Conservation (phyloP, 306 rosid genomes). For the Geum urbanum region DNA sequence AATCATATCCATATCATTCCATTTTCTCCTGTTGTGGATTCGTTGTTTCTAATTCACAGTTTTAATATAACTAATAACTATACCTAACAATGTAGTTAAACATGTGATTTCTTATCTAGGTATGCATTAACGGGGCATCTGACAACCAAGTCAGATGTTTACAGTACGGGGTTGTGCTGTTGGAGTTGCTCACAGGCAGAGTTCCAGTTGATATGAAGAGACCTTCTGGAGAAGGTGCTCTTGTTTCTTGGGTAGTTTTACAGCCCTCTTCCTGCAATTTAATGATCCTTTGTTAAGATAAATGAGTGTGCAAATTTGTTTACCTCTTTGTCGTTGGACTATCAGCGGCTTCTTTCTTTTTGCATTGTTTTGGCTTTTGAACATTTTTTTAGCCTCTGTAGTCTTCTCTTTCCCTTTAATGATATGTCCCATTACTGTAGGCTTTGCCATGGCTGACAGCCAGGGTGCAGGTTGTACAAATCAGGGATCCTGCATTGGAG, state of each 20-base stretch:
- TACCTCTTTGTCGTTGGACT: neutral
- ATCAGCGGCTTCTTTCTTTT: neutral
- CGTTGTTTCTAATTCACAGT: neutral
- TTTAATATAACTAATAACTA: neutral
- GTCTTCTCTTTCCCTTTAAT: slow-evolving; percentile 1
- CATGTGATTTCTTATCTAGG: slow-evolving; percentile 42
- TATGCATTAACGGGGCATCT: slow-evolving; percentile 95
- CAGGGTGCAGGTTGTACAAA: slow-evolving; percentile 74
- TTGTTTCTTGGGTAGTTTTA: slow-evolving; percentile 83
- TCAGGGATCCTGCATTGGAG: slow-evolving; percentile 87
- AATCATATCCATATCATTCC: slow-evolving; percentile 2
- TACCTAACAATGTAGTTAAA: neutral
- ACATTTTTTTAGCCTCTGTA: neutral
- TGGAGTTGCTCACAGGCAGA: slow-evolving; percentile 89
- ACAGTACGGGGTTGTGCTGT: slow-evolving; percentile 85
- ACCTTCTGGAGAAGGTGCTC: slow-evolving; percentile 84
- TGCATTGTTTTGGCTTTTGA: neutral
- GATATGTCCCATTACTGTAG: slow-evolving; percentile 33
- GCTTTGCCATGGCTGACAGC: slow-evolving; percentile 85
- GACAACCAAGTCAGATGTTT: slow-evolving; percentile 92
- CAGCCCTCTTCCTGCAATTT: neutral
- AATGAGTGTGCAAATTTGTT: neutral
- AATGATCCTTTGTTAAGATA: slow-evolving; percentile 1
- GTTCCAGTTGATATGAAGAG: slow-evolving; percentile 95
- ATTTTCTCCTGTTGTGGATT: neutral